Percentiles rank a stretch among this genome's conserved stretches.
Conservation (phyloP, 192 early-diverging fungal genomes). For the Coemansia sp. region DNA sequence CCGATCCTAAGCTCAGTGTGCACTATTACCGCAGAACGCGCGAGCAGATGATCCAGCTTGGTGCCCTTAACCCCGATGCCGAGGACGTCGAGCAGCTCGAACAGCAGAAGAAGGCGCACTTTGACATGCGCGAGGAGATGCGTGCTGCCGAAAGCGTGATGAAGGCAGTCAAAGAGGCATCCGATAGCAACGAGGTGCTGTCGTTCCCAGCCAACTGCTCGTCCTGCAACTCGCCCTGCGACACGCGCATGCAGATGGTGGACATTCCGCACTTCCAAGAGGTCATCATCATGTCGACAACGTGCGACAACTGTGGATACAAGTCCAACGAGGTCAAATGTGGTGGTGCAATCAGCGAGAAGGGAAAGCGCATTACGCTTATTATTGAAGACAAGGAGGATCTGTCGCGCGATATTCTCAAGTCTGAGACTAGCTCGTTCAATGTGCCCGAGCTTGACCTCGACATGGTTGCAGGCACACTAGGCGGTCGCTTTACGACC, state of each 20-base stretch:
- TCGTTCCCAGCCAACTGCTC: constrained; percentile 86
- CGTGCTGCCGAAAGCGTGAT: constrained; percentile 33
- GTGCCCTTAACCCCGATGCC: constrained; percentile 61
- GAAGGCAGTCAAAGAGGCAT: constrained; percentile 53
- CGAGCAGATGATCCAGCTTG: constrained; percentile 78
- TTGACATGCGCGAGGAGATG: constrained; percentile 42
- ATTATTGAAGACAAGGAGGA: constrained; percentile 82
- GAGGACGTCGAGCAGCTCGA: constrained; percentile 38
- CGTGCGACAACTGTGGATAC: constrained; percentile 89
- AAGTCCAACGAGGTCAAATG: constrained; percentile 97
- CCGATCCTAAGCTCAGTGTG: constrained; percentile 72
- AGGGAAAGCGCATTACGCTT: constrained; percentile 80
- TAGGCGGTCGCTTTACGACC: constrained; percentile 94
- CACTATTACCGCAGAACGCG: constrained; percentile 68
- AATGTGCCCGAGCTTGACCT: constrained; percentile 86
- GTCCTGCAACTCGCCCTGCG: constrained; percentile 68
- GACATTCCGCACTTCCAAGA: constrained; percentile 96
- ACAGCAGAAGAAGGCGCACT: constrained; percentile 13
- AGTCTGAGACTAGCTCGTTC: constrained; percentile 92
- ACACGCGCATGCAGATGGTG: constrained; percentile 88
- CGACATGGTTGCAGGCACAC: constrained; percentile 80
- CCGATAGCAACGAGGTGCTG: constrained; percentile 68
- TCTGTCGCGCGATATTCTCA: constrained; percentile 88
- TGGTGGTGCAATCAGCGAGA: constrained; percentile 76
- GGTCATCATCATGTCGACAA: constrained; percentile 92